Conservation (phyloP, 129 eudicot genomes). For the Rutidosis leptorrhynchoides region DNA sequence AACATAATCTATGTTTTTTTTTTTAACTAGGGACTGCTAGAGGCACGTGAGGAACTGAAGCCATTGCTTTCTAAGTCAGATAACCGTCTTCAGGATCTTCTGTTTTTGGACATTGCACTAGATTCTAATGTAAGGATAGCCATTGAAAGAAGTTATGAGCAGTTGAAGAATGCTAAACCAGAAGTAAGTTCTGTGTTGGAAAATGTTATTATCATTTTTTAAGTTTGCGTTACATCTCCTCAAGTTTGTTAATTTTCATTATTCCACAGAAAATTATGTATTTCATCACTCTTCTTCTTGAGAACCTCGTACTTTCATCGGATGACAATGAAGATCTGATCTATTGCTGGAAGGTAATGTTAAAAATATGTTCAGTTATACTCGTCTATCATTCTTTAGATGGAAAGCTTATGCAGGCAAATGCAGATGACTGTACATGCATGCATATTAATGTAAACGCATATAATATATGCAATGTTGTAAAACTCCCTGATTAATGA, state of each 20-base stretch:
- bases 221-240: neutral
- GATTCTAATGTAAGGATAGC: conserved; percentile 94
- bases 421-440: neutral
- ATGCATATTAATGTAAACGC: no score
- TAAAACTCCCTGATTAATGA: no score
- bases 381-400: conserved; percentile 10
- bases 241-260: conserved; percentile 11
- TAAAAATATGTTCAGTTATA: conserved; percentile 13
- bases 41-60: conserved; percentile 84
- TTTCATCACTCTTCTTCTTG: conserved; percentile 85
- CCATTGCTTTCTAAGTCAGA: conserved; percentile 67
- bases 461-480: no score
- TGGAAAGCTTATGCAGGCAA: conserved; percentile 3
- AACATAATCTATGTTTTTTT: no score
- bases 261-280: conserved; percentile 77
- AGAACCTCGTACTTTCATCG: conserved; percentile 86
- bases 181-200: conserved; percentile 47
- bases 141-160: conserved; percentile 87
- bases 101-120: conserved; percentile 92
- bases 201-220: neutral
- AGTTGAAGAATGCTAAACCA: conserved; percentile 74
- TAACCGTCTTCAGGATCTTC: conserved; percentile 84
- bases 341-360: conserved; percentile 88
- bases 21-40: conserved; percentile 73
- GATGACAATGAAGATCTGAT: conserved; percentile 88